Percentiles rank a stretch among this genome's conserved stretches.
Evolutionary conservation across 208 protist species (phyloP).

Genomic region (Paratrypanosoma confusum): DNA sequence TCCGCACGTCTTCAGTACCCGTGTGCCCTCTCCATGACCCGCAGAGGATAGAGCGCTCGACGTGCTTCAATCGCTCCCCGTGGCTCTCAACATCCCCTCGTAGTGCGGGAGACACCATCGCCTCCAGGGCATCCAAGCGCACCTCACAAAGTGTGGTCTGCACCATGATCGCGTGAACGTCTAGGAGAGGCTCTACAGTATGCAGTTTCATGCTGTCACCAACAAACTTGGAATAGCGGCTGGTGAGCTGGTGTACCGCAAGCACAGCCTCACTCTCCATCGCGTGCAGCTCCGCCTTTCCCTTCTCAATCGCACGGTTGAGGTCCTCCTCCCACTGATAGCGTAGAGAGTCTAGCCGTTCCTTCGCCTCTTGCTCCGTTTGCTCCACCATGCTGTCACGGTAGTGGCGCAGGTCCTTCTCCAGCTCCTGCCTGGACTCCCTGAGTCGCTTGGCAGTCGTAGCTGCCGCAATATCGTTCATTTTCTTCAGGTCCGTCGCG

Average conservation of each 20-base stretch:
- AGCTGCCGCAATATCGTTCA: conserved; percentile 51
- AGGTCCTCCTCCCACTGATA: conserved; percentile 22
- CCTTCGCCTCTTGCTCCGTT: conserved; percentile 25
- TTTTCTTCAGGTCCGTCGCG: conserved; percentile 37
- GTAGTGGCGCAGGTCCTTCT: conserved; percentile 37
- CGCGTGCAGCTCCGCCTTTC: conserved; percentile 34
- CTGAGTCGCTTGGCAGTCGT: conserved; percentile 50
- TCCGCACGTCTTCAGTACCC: no score
- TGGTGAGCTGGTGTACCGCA: conserved; percentile 22
- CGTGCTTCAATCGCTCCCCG: conserved; percentile 14
- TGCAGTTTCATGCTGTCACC: conserved; percentile 21
- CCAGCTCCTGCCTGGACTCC: conserved; percentile 21
- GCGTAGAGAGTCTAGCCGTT: conserved; percentile 42
- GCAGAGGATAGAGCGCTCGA: not conserved
- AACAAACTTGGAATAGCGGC: conserved; percentile 29
- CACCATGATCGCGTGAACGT: conserved; percentile 13
- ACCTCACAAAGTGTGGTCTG: conserved; percentile 18
- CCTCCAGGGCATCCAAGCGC: conserved; percentile 19
- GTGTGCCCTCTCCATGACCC: no score
- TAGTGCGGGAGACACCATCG: conserved; percentile 12
- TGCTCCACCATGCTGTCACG: conserved; percentile 23
- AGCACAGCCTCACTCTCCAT: conserved; percentile 14
- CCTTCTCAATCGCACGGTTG: conserved; percentile 17
- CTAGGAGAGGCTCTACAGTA: conserved; percentile 10
- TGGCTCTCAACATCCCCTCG: conserved; percentile 15